phyloP scores from a whole-genome alignment of 768 basidiomycete genomes.

The Agaricus blazei region DNA sequence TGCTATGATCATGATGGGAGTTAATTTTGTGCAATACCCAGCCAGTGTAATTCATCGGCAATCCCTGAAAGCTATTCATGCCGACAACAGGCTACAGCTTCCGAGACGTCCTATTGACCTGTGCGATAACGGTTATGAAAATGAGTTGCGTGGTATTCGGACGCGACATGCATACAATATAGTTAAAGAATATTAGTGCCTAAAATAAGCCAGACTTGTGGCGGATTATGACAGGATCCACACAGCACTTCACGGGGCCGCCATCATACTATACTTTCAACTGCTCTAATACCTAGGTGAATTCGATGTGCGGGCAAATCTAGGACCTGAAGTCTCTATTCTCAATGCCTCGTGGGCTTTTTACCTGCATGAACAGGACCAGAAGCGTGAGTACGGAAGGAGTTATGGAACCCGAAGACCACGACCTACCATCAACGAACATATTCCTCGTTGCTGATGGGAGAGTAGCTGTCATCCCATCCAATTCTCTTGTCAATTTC shows the following conservation, averaged over 20 bases:
- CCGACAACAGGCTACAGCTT: too few species aligned
- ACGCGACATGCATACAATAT: neutral
- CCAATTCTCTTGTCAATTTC: slow-evolving; percentile 70
- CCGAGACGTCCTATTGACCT: neutral
- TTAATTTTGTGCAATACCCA: too few species aligned
- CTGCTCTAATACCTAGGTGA: neutral
- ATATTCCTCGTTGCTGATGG: slow-evolving; percentile 94
- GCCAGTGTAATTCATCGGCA: too few species aligned
- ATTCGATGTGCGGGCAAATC: neutral
- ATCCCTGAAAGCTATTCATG: too few species aligned
- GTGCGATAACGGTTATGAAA: neutral
- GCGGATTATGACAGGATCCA: neutral
- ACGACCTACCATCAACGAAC: slow-evolving; percentile 83
- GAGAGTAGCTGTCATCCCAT: slow-evolving; percentile 80
- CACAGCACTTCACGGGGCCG: neutral
- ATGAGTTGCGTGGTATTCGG: neutral
- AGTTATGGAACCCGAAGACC: neutral
- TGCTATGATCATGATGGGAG: too few species aligned
- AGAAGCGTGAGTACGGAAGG: neutral
- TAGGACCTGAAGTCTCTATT: neutral
- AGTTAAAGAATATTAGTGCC: neutral
- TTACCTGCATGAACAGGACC: slow-evolving; percentile 3
- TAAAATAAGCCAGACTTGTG: neutral
- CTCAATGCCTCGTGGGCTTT: slow-evolving; percentile 10
- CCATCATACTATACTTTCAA: too few species aligned